phyloP scores from a whole-genome alignment of 2,329 filamentous ascomycete genomes.

The Salinomyces thailandicus region DNA sequence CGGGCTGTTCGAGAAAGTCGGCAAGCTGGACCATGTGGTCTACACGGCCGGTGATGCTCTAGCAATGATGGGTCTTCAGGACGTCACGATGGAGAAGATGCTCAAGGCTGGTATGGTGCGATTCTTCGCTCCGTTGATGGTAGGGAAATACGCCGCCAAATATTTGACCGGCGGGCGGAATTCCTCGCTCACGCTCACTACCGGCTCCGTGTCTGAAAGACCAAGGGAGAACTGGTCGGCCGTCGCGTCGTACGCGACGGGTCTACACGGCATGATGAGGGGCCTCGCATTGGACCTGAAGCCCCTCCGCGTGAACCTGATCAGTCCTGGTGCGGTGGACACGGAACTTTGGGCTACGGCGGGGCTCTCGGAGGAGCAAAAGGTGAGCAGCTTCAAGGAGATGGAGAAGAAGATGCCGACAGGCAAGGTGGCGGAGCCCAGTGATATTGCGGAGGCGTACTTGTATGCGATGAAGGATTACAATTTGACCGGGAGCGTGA shows the following conservation, averaged over 20 bases:
- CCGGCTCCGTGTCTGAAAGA: slow-evolving; percentile 41
- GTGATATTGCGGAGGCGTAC: slow-evolving; percentile 39
- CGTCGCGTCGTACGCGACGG: slow-evolving; percentile 40
- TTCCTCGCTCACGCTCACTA: slow-evolving; percentile 48
- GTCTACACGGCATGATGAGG: slow-evolving; percentile 43
- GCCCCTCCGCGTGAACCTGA: slow-evolving; percentile 53
- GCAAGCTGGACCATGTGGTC: slow-evolving; percentile 45
- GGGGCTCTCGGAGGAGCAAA: slow-evolving; percentile 17
- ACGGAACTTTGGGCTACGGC: slow-evolving; percentile 33
- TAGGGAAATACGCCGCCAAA: slow-evolving; percentile 40
- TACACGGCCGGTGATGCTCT: slow-evolving; percentile 46
- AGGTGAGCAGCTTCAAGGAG: slow-evolving; percentile 17
- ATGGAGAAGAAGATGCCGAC: slow-evolving; percentile 23
- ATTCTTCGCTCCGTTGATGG: slow-evolving; percentile 41
- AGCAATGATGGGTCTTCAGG: slow-evolving; percentile 30
- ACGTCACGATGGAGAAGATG: slow-evolving; percentile 33
- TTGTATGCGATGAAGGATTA: slow-evolving; percentile 38
- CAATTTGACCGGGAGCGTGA: slow-evolving; percentile 36
- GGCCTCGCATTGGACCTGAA: slow-evolving; percentile 52
- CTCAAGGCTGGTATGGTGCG: slow-evolving; percentile 38
- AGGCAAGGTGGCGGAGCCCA: slow-evolving; percentile 28
- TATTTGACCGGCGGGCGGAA: slow-evolving; percentile 34
- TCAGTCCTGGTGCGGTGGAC: slow-evolving; percentile 45
- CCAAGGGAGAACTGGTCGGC: slow-evolving; percentile 45
- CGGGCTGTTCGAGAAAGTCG: slow-evolving; percentile 32